Percentiles rank a stretch among this genome's conserved stretches.
These are phyloP conservation scores for Pseudohalonectria lignicola DNA, from an alignment of 2,329 filamentous ascomycete genomes.

Conservation along the genomic window DNA sequence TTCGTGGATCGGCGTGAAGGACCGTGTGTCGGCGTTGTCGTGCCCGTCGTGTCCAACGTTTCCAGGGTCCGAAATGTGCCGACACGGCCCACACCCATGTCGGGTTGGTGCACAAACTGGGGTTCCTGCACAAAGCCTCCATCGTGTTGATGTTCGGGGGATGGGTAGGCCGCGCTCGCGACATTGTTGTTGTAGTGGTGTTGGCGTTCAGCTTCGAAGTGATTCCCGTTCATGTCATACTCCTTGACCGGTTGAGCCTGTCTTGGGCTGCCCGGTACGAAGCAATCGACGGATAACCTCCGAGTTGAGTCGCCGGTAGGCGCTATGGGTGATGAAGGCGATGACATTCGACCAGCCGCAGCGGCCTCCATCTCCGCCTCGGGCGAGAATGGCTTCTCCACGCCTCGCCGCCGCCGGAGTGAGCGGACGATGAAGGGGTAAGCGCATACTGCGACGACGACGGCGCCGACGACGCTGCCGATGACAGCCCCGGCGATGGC, in stretches of 20 bases:
- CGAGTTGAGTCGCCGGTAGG: neutral
- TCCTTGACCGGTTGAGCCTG: neutral
- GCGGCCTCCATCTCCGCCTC: constrained; percentile 17
- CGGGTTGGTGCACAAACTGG: neutral
- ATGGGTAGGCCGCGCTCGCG: too few species aligned
- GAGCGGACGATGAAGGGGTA: constrained; percentile 20
- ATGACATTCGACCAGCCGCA: constrained; percentile 8
- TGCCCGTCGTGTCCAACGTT: neutral
- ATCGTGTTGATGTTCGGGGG: too few species aligned
- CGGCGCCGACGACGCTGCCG: constrained; percentile 17
- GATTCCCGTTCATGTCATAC: neutral
- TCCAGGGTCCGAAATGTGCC: neutral
- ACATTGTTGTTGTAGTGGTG: too few species aligned
- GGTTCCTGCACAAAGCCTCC: neutral
- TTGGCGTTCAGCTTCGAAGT: too few species aligned
- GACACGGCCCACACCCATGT: neutral
- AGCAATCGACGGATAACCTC: constrained; percentile 3
- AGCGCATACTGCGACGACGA: constrained; percentile 17
- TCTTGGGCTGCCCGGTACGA: neutral
- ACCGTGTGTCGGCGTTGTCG: neutral
- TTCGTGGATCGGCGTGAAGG: neutral
- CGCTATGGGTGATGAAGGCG: neutral
- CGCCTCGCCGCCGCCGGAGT: constrained; percentile 10
- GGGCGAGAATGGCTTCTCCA: constrained; percentile 8
- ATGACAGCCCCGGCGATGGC: constrained; percentile 22